Evolutionary conservation across 495 filamentous ascomycete species (phyloP).

Genomic region (Choiromyces venosus): DNA sequence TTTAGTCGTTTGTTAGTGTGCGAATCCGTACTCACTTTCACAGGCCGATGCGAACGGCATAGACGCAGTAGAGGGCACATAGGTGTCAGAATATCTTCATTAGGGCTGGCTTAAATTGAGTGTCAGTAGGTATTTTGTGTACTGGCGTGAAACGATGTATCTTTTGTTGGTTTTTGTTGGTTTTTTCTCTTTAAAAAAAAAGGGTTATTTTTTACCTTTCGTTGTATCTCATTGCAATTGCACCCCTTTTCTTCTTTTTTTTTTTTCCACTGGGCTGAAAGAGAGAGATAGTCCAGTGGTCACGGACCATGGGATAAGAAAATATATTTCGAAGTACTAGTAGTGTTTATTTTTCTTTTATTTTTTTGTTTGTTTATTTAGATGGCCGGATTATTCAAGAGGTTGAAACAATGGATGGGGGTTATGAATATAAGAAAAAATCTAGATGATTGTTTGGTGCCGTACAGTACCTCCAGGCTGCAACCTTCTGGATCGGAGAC

Average conservation of each 20-base stretch:
- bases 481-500: background rate
- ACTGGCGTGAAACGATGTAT: background rate
- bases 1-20: constrained; percentile 16
- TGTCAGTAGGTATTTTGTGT: constrained; percentile 14
- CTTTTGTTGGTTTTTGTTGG: constrained; percentile 3
- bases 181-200: constrained; percentile 20
- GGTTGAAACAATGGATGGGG: background rate
- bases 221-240: constrained; percentile 20
- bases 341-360: constrained; percentile 17
- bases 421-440: background rate
- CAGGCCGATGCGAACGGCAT: constrained; percentile 8
- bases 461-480: too few relatives aligned
- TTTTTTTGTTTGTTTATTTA: constrained; percentile 11
- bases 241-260: constrained; percentile 20
- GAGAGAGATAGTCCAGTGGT: background rate
- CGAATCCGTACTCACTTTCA: background rate
- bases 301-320: constrained; percentile 8
- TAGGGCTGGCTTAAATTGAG: constrained; percentile 20
- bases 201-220: constrained; percentile 26
- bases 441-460: background rate
- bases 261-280: background rate
- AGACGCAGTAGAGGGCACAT: constrained; percentile 27
- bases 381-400: background rate
- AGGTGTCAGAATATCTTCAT: constrained; percentile 18
- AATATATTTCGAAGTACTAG: constrained; percentile 13